Percentiles rank a stretch among this genome's conserved stretches.
These are phyloP conservation scores for Phaeomoniella chlamydospora DNA, from an alignment of 2,329 filamentous ascomycete genomes.

Conservation along the genomic window DNA sequence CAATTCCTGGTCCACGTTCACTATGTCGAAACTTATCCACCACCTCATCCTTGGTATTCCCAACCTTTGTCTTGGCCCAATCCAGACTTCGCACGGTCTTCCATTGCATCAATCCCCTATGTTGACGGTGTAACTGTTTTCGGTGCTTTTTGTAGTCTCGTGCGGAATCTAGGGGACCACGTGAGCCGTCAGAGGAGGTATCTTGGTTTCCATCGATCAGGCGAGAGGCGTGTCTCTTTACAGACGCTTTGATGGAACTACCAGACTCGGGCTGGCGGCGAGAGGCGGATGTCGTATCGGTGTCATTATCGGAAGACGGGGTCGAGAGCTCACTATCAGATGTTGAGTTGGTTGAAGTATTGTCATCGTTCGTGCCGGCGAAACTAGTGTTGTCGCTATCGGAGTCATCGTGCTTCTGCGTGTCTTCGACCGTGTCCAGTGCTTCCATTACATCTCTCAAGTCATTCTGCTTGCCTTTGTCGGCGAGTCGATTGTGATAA, in stretches of 20 bases:
- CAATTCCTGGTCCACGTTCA: constrained; percentile 44
- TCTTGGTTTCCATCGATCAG: constrained; percentile 9
- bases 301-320: constrained; percentile 2
- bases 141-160: constrained; percentile 54
- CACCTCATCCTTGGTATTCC: constrained; percentile 31
- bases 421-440: constrained; percentile 42
- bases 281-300: constrained; percentile 1
- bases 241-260: constrained; percentile 4
- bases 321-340: constrained; percentile 3
- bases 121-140: constrained; percentile 52
- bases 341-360: constrained; percentile 5
- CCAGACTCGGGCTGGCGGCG: constrained; percentile 5
- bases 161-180: constrained; percentile 23
- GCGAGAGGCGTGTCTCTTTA: constrained; percentile 5
- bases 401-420: constrained; percentile 45
- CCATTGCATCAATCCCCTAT: constrained; percentile 64
- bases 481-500: constrained; percentile 41
- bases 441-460: constrained; percentile 49
- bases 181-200: constrained; percentile 10
- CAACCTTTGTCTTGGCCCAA: constrained; percentile 45
- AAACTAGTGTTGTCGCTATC: constrained; percentile 5
- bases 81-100: constrained; percentile 40
- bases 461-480: constrained; percentile 34
- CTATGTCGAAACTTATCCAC: constrained; percentile 39
- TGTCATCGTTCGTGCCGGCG: constrained; percentile 2